phyloP scores from a whole-genome alignment of 1,139 yeast genomes.

The Kurtzmaniella quercitrusa region DNA sequence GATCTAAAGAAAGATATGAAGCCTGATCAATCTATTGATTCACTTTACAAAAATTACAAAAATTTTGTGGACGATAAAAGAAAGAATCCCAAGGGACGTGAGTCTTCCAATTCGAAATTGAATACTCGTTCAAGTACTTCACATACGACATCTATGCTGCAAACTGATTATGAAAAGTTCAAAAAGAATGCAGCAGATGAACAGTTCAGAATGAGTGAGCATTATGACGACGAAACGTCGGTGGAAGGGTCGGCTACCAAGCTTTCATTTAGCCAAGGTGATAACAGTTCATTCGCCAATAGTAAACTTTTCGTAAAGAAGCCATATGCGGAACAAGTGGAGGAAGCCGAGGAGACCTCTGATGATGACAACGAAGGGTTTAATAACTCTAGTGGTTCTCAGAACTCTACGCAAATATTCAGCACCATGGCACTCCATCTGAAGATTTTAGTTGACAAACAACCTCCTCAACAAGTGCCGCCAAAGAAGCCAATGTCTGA shows the following conservation, averaged over 20 bases:
- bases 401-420: background rate
- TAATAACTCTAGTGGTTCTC: background rate
- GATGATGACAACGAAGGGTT: background rate
- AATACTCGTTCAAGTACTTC: background rate
- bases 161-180: constrained; percentile 2
- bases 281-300: constrained; percentile 17
- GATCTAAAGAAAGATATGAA: background rate
- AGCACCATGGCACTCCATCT: constrained; percentile 4
- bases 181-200: background rate
- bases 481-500: background rate
- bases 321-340: constrained; percentile 5
- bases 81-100: background rate
- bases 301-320: constrained; percentile 5
- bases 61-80: constrained; percentile 6
- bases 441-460: constrained; percentile 1
- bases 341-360: constrained; percentile 8
- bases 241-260: constrained; percentile 9
- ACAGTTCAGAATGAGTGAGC: background rate
- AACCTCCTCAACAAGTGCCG: background rate
- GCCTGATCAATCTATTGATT: constrained; percentile 13
- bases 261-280: constrained; percentile 12
- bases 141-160: background rate
- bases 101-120: background rate
- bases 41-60: constrained; percentile 23
- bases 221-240: constrained; percentile 7